phyloP scores from a whole-genome alignment of 768 basidiomycete species.

The Nevesoporus exiguus region DNA sequence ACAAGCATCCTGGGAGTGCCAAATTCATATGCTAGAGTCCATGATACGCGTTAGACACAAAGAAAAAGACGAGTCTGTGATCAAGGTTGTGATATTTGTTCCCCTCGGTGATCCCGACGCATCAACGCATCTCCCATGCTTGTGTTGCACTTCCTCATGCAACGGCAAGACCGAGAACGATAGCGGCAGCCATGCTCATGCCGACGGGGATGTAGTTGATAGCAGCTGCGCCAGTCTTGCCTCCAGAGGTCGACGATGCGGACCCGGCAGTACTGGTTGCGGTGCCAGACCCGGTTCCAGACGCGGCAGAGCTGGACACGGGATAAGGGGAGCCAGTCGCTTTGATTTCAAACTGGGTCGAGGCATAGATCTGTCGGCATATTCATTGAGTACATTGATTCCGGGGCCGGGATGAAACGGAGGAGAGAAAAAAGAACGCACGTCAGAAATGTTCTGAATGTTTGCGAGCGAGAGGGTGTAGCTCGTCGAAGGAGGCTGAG shows the following conservation, averaged over 20 bases:
- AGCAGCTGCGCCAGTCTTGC: conserved; percentile 9
- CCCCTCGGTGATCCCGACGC: no score
- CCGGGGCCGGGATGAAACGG: no score
- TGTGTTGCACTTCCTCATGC: conserved; percentile 15
- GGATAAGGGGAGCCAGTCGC: conserved; percentile 54
- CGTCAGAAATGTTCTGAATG: conserved; percentile 48
- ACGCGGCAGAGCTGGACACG: conserved; percentile 30
- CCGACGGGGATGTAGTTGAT: conserved; percentile 27
- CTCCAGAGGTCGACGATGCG: conserved; percentile 16
- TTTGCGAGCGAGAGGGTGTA: conserved; percentile 53
- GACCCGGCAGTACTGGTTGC: conserved; percentile 18
- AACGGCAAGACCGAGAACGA: conserved; percentile 26
- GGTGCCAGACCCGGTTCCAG: conserved; percentile 21
- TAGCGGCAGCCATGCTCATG: conserved; percentile 29
- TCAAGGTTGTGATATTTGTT: background rate
- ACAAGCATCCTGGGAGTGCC: conserved; percentile 2
- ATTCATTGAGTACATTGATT: background rate
- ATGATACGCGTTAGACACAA: background rate
- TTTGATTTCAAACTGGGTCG: conserved; percentile 56
- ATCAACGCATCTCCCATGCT: background rate
- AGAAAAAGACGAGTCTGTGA: background rate
- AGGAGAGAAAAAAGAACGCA: conserved; percentile 33
- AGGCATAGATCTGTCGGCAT: conserved; percentile 54
- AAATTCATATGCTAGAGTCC: background rate
- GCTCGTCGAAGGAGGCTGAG: conserved; percentile 39